Conservation (phyloP, 2,329 filamentous ascomycete species). For the Fusarium sp. region DNA sequence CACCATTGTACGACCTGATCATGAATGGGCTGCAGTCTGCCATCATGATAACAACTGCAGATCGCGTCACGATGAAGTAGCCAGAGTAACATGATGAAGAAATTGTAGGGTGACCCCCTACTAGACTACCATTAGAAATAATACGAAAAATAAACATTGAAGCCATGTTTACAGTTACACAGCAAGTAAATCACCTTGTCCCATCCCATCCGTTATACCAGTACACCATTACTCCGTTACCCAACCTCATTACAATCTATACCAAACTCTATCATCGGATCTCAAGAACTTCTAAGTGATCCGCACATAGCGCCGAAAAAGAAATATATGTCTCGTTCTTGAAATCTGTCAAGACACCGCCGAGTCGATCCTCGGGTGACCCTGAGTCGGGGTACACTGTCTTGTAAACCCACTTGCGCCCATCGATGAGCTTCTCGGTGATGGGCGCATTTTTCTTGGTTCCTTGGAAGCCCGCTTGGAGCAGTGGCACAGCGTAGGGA, state of each 20-base stretch:
- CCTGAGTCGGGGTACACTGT: slow-evolving; percentile 22
- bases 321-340: slow-evolving; percentile 32
- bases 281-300: slow-evolving; percentile 17
- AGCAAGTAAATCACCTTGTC: background rate
- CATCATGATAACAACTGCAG: background rate
- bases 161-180: background rate
- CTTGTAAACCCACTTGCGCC: slow-evolving; percentile 48
- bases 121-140: background rate
- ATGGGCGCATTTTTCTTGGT: slow-evolving; percentile 44
- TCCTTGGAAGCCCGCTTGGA: slow-evolving; percentile 47
- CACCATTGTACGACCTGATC: background rate
- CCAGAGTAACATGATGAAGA: background rate
- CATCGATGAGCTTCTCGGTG: slow-evolving; percentile 48
- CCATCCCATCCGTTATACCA: background rate
- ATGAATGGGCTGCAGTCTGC: background rate
- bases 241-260: slow-evolving; percentile 8
- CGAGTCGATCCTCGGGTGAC: slow-evolving; percentile 22
- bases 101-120: background rate
- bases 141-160: background rate
- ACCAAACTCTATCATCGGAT: background rate
- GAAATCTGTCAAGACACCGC: slow-evolving; percentile 40
- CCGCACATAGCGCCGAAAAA: slow-evolving; percentile 21
- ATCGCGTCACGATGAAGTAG: no score
- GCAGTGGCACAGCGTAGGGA: slow-evolving; percentile 50
- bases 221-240: slow-evolving; percentile 22